Conservation (phyloP, 257 asterid genomes). For the Solanum ossicruentum region DNA sequence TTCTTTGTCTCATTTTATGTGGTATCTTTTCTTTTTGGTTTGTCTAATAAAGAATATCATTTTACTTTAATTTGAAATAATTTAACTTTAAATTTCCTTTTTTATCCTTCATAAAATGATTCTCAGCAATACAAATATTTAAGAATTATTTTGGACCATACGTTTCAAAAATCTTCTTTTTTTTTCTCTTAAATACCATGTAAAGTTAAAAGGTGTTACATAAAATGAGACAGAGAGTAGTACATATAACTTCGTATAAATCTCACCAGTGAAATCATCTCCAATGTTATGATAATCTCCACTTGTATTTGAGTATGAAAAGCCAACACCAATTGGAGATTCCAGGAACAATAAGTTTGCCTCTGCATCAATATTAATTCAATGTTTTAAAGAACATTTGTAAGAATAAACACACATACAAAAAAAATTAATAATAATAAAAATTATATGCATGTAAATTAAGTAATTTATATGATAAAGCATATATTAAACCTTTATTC, state of each 20-base stretch:
- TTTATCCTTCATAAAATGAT: too few relatives aligned
- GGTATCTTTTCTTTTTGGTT: too few relatives aligned
- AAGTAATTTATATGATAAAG: background rate
- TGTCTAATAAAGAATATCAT: too few relatives aligned
- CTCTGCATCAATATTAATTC: constrained; percentile 29
- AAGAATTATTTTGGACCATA: too few relatives aligned
- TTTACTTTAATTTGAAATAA: too few relatives aligned
- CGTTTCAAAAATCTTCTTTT: too few relatives aligned
- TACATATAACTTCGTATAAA: background rate
- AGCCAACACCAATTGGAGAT: constrained; percentile 92
- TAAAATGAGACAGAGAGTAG: too few relatives aligned
- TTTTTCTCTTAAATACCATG: too few relatives aligned
- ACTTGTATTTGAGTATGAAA: constrained; percentile 67
- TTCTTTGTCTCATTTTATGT: too few relatives aligned
- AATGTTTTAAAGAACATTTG: background rate
- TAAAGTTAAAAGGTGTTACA: too few relatives aligned
- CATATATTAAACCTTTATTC: constrained; percentile 54
- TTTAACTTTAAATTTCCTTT: too few relatives aligned
- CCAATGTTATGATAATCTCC: constrained; percentile 62
- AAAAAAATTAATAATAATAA: background rate
- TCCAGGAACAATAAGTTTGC: constrained; percentile 85
- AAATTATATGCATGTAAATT: background rate
- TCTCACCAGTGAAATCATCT: constrained; percentile 69
- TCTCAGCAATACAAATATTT: too few relatives aligned
- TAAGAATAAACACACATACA: background rate